These are phyloP conservation scores for Albophoma yamanashiensis DNA, from an alignment of 2,329 filamentous ascomycete genomes.

Conservation along the genomic window DNA sequence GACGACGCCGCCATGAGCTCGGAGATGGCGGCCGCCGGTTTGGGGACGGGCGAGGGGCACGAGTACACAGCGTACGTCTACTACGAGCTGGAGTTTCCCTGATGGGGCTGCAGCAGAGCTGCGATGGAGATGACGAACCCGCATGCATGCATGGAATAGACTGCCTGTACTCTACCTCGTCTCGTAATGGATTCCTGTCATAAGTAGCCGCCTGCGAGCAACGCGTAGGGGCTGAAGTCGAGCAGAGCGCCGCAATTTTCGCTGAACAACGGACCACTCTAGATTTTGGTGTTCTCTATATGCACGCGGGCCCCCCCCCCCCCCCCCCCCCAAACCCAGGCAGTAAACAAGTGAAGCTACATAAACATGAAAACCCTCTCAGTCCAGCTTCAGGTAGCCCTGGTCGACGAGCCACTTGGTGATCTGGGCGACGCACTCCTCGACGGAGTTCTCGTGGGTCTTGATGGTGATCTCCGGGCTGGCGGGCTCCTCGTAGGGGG, in stretches of 20 bases:
- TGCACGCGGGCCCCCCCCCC: not conserved
- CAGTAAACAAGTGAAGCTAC: not conserved
- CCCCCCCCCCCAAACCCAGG: too few species aligned
- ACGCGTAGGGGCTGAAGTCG: not conserved
- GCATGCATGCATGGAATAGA: slow-evolving; percentile 1
- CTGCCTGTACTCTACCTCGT: slow-evolving; percentile 18
- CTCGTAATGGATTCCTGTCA: slow-evolving; percentile 5
- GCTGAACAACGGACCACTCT: not conserved
- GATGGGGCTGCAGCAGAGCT: slow-evolving; percentile 3
- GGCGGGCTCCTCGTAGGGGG: slow-evolving; percentile 85
- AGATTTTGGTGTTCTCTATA: not conserved
- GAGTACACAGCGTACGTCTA: slow-evolving; percentile 97
- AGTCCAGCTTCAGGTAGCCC: slow-evolving; percentile 32
- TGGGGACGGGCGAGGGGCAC: slow-evolving; percentile 56
- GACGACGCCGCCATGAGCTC: slow-evolving; percentile 71
- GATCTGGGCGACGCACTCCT: slow-evolving; percentile 82
- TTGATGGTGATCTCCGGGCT: slow-evolving; percentile 79
- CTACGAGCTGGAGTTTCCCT: slow-evolving; percentile 79
- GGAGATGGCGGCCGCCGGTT: slow-evolving; percentile 71
- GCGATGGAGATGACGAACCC: not conserved
- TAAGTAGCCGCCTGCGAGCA: not conserved
- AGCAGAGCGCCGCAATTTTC: not conserved
- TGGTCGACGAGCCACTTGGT: slow-evolving; percentile 65
- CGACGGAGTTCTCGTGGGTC: slow-evolving; percentile 71
- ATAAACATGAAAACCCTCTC: not conserved